Conservation (phyloP, 106 monocot genomes). For the Apostasia shenzhenica region DNA sequence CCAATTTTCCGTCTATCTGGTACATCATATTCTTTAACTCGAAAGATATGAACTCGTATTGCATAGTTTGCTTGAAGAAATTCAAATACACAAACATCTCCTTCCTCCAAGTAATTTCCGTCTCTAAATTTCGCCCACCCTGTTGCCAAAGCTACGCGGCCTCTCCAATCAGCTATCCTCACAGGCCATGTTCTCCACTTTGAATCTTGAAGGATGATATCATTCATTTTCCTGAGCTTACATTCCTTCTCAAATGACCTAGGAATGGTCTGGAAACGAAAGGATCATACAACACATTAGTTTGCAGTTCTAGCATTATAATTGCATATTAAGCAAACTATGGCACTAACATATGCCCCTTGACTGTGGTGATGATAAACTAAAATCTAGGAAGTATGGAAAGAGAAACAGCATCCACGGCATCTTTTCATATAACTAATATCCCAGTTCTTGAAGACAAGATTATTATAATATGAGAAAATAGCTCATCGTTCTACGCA, state of each 20-base stretch:
- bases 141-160: conserved; percentile 8
- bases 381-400: too few relatives aligned
- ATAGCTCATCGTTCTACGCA: too few relatives aligned
- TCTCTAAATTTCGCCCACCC: conserved; percentile 12
- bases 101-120: conserved; percentile 8
- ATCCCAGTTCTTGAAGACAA: too few relatives aligned
- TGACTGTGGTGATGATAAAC: too few relatives aligned
- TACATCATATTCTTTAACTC: neutral
- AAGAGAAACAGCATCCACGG: too few relatives aligned
- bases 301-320: too few relatives aligned
- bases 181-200: conserved; percentile 12
- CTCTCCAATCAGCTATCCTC: conserved; percentile 5
- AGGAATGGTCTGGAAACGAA: conserved; percentile 13
- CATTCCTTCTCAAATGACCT: conserved; percentile 5
- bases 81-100: conserved; percentile 19
- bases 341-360: too few relatives aligned
- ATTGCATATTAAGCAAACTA: too few relatives aligned
- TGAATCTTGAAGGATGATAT: conserved; percentile 11
- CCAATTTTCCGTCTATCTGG: neutral
- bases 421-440: too few relatives aligned
- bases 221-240: neutral
- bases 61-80: conserved; percentile 1
- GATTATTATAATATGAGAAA: too few relatives aligned
- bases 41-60: conserved; percentile 18
- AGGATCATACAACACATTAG: neutral